Evolutionary conservation across 164 flowering plant genomes (phyloP).

Genomic region (Tetracentron sinense): DNA sequence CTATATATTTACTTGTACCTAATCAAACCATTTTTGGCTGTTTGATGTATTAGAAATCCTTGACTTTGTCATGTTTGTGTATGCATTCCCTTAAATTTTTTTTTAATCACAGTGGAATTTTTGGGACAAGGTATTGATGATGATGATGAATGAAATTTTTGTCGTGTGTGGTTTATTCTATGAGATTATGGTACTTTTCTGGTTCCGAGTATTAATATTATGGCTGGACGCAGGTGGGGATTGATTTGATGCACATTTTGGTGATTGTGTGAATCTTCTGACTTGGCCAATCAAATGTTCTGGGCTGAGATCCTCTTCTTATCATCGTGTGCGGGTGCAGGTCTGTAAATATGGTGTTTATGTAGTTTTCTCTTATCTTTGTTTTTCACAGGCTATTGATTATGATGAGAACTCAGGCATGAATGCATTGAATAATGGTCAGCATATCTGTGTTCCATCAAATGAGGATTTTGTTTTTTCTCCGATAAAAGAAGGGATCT

Average conservation of each 20-base stretch:
- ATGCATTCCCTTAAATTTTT: no score
- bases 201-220: neutral
- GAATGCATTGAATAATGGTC: slow-evolving; percentile 8
- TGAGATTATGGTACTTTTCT: no score
- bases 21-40: no score
- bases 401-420: slow-evolving; percentile 29
- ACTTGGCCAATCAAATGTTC: neutral
- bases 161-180: no score
- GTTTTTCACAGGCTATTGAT: slow-evolving; percentile 12
- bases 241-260: neutral
- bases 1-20: no score
- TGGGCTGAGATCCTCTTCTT: neutral
- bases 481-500: neutral
- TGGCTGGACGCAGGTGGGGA: neutral
- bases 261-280: neutral
- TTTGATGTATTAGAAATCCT: no score
- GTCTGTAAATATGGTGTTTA: slow-evolving; percentile 24
- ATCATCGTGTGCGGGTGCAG: slow-evolving; percentile 9
- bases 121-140: no score
- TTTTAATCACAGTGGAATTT: no score
- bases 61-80: no score
- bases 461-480: slow-evolving; percentile 12
- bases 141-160: no score
- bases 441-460: slow-evolving; percentile 6
- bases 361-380: slow-evolving; percentile 21